Conservation (phyloP, 106 monocot genomes). For the Acanthochlamys bracteata region DNA sequence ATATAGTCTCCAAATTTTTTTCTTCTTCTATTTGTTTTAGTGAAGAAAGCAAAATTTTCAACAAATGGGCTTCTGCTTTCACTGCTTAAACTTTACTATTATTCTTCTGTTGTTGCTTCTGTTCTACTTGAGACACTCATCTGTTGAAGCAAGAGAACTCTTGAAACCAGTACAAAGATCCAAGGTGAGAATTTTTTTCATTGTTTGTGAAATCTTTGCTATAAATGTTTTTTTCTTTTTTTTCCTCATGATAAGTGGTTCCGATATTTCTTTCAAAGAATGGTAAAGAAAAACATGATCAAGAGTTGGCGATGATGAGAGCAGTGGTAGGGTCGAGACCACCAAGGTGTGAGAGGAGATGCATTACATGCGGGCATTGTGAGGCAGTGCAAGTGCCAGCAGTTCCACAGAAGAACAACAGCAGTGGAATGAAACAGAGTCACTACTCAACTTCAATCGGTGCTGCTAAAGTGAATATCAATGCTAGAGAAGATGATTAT, state of each 20-base stretch:
- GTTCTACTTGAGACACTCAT: neutral
- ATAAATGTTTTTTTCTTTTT: neutral
- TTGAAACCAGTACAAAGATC: no score
- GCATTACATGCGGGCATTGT: conserved; percentile 49
- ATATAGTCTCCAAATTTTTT: neutral
- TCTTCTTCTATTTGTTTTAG: no score
- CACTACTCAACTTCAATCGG: no score
- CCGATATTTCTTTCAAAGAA: neutral
- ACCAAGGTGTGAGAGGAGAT: conserved; percentile 50
- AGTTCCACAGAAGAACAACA: conserved; percentile 19
- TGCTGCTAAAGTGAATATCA: neutral
- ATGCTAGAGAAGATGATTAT: conserved; percentile 16
- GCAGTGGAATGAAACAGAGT: no score
- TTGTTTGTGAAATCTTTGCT: neutral
- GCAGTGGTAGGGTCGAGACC: conserved; percentile 58
- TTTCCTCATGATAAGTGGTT: neutral
- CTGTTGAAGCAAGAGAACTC: neutral
- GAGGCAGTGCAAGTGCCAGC: conserved; percentile 63
- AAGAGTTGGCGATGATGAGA: conserved; percentile 10
- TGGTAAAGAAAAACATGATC: neutral
- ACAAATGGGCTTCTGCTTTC: neutral
- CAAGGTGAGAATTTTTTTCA: neutral
- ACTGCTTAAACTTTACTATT: neutral
- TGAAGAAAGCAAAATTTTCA: neutral
- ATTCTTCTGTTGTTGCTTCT: neutral